A percentile compares a stretch with the other conserved stretches of the same genome.
Evolutionary conservation across 352 stramenopile genomes (phyloP).

Genomic region (Halophytophthora batemanensis): DNA sequence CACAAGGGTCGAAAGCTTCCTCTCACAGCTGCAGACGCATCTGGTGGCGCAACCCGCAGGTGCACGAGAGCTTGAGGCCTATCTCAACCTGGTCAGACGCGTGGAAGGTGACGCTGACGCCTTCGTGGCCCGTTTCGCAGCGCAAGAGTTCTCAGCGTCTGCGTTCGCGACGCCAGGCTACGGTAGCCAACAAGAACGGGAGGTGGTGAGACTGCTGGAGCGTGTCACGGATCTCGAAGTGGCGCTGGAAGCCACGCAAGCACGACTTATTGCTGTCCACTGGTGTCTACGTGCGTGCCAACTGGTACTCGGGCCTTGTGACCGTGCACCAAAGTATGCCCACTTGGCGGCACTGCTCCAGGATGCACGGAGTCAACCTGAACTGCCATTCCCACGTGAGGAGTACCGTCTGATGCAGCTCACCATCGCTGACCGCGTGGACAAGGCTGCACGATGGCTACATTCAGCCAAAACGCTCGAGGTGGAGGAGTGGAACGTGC

Average conservation of each 20-base stretch:
- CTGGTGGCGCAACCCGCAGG: constrained; percentile 54
- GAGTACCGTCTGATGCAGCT: constrained; percentile 73
- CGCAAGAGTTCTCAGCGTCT: constrained; percentile 40
- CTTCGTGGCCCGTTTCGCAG: constrained; percentile 44
- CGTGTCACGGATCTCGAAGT: constrained; percentile 62
- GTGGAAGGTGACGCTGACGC: constrained; percentile 32
- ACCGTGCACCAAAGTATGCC: constrained; percentile 54
- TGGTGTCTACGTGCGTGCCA: constrained; percentile 75
- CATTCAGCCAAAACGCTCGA: constrained; percentile 62
- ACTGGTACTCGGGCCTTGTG: constrained; percentile 46
- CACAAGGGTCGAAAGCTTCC: constrained; percentile 45
- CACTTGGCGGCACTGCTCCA: constrained; percentile 67
- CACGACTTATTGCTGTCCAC: constrained; percentile 60
- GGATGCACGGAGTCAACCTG: constrained; percentile 38
- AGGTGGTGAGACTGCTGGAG: constrained; percentile 47
- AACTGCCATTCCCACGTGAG: constrained; percentile 53
- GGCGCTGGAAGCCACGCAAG: constrained; percentile 44
- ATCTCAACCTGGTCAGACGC: constrained; percentile 44
- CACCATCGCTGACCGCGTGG: constrained; percentile 66
- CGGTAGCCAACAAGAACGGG: constrained; percentile 14
- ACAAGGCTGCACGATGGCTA: constrained; percentile 60
- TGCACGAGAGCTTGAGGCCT: constrained; percentile 47
- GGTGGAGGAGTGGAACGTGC: constrained; percentile 65
- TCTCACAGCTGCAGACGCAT: constrained; percentile 50
- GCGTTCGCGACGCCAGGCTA: constrained; percentile 49